Evolutionary conservation across 1,139 yeast genomes (phyloP).

Genomic region (Meyerozyma smithsonii): DNA sequence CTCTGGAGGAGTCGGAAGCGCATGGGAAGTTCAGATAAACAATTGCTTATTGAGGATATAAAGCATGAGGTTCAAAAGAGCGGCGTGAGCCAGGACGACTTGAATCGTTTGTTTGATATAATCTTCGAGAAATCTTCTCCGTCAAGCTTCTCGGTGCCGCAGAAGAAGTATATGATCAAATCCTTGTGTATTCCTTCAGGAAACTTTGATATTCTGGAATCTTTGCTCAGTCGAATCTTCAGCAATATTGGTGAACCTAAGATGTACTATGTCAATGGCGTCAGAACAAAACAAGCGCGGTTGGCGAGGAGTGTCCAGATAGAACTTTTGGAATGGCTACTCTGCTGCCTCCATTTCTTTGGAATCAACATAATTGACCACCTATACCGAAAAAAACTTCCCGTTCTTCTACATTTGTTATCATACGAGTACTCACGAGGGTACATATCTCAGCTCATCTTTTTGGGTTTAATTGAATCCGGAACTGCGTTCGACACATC

Average conservation of each 20-base stretch:
- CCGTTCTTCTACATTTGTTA: slow-evolving; percentile 37
- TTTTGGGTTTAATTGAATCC: slow-evolving; percentile 23
- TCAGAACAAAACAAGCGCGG: slow-evolving; percentile 19
- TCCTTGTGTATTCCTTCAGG: slow-evolving; percentile 12
- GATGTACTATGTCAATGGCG: slow-evolving; percentile 20
- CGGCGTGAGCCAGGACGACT: slow-evolving; percentile 2
- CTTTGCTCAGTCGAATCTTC: slow-evolving; percentile 18
- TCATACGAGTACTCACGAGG: slow-evolving; percentile 41
- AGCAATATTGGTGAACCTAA: slow-evolving; percentile 28
- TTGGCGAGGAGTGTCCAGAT: slow-evolving; percentile 21
- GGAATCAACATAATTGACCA: slow-evolving; percentile 15
- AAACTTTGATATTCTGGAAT: slow-evolving; percentile 7
- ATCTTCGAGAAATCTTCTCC: background rate
- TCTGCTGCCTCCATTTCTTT: slow-evolving; percentile 24
- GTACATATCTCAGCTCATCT: slow-evolving; percentile 36
- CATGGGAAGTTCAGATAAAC: background rate
- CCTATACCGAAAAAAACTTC: slow-evolving; percentile 17
- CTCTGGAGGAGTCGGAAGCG: slow-evolving; percentile 1
- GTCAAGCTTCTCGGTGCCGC: slow-evolving; percentile 5
- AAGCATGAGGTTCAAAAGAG: background rate
- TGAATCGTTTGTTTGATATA: background rate
- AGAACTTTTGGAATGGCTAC: slow-evolving; percentile 28
- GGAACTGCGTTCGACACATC: slow-evolving; percentile 10
- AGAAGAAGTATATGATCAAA: slow-evolving; percentile 9
- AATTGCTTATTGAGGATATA: background rate